phyloP scores from a whole-genome alignment of 139 green algal genomes.

The Prasinococcaceae sp. region DNA sequence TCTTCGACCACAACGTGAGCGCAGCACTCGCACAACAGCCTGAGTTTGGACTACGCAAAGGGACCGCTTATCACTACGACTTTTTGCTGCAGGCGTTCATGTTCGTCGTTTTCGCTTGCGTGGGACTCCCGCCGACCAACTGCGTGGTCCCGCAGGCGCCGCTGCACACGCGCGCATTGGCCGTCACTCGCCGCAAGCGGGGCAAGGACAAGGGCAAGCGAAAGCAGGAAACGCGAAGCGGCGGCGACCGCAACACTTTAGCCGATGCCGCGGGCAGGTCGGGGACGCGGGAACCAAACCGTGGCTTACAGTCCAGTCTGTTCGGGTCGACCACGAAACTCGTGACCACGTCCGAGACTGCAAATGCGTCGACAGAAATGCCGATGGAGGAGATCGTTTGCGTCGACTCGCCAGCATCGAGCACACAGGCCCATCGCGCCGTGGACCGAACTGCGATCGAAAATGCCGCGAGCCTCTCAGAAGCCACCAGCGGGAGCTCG shows the following conservation, averaged over 20 bases:
- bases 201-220: slow-evolving; percentile 4
- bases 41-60: slow-evolving; percentile 38
- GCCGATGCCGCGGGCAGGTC: too few relatives aligned
- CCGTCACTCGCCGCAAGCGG: slow-evolving; percentile 1
- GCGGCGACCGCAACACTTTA: too few relatives aligned
- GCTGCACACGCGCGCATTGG: slow-evolving; percentile 51
- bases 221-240: too few relatives aligned
- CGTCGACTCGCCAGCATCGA: too few relatives aligned
- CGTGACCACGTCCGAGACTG: too few relatives aligned
- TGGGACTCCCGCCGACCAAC: slow-evolving; percentile 73
- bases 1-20: slow-evolving; percentile 75
- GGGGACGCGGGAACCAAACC: background rate
- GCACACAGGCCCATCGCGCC: too few relatives aligned
- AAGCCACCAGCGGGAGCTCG: too few relatives aligned
- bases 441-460: too few relatives aligned
- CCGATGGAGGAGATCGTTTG: too few relatives aligned
- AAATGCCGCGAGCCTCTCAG: too few relatives aligned
- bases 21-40: slow-evolving; percentile 54
- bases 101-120: slow-evolving; percentile 48
- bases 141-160: slow-evolving; percentile 70
- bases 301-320: background rate
- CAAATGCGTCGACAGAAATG: too few relatives aligned
- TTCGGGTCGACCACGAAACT: too few relatives aligned
- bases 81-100: slow-evolving; percentile 53
- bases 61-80: slow-evolving; percentile 33